phyloP scores from a whole-genome alignment of 257 asterid species.

The Solanum clarkiae region DNA sequence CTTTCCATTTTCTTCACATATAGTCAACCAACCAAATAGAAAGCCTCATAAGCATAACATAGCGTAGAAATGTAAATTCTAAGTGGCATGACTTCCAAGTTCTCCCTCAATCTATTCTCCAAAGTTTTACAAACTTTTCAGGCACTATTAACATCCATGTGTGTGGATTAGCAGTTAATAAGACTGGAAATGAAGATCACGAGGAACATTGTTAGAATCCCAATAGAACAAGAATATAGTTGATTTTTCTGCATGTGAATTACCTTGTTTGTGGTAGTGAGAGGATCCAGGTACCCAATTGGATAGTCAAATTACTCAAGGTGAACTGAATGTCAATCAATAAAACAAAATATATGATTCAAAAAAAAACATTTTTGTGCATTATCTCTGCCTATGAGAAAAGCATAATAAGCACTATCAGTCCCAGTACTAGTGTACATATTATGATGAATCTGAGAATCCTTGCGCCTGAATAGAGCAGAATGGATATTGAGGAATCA shows the following conservation, averaged over 20 bases:
- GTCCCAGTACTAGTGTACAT: not conserved
- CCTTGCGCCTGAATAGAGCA: not conserved
- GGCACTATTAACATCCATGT: not conserved
- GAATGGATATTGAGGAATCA: not conserved
- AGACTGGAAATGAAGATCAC: not conserved
- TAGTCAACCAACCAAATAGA: not conserved
- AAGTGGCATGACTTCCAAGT: not conserved
- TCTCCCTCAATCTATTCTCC: not conserved
- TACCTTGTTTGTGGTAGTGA: not conserved
- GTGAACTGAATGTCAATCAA: not conserved
- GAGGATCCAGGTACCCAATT: not conserved
- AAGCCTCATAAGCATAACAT: not conserved
- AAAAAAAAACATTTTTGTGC: not conserved
- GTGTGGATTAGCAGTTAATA: not conserved
- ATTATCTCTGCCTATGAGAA: not conserved
- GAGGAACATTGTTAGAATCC: not conserved
- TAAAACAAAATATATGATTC: not conserved
- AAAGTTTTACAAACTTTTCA: not conserved
- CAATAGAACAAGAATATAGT: not conserved
- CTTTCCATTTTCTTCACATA: not conserved
- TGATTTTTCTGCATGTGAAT: not conserved
- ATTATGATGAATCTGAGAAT: not conserved
- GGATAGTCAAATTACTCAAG: not conserved
- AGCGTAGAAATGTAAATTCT: not conserved
- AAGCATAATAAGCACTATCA: not conserved